Conservation (phyloP, 1,284 basidiomycete genomes). For the Austropuccinia psidii region DNA sequence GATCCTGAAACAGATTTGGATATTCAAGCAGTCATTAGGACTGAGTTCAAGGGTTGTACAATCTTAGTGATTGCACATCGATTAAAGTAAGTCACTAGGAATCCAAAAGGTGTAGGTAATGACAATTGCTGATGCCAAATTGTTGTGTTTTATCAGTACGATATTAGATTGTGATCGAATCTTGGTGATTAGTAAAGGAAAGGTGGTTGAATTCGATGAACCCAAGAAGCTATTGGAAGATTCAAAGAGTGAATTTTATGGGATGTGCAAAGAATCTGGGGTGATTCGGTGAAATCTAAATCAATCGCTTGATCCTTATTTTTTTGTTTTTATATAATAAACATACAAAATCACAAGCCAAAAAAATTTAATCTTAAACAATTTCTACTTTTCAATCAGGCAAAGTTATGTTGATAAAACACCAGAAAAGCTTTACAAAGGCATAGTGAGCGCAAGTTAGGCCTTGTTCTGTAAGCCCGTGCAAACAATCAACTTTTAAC, state of each 20-base stretch:
- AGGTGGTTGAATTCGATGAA: conserved; percentile 54
- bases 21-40: conserved; percentile 52
- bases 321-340: too few relatives aligned
- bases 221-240: conserved; percentile 57
- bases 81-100: conserved; percentile 43
- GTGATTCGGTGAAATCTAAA: too few relatives aligned
- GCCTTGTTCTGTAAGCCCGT: too few relatives aligned
- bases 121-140: neutral
- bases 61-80: conserved; percentile 51
- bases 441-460: too few relatives aligned
- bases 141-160: conserved; percentile 39
- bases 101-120: neutral
- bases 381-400: too few relatives aligned
- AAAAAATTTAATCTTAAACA: too few relatives aligned
- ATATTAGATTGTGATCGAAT: conserved; percentile 55
- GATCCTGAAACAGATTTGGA: conserved; percentile 51
- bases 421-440: too few relatives aligned
- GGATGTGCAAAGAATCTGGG: conserved; percentile 40
- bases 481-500: too few relatives aligned
- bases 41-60: conserved; percentile 50
- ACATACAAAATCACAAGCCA: too few relatives aligned
- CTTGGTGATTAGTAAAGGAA: conserved; percentile 53
- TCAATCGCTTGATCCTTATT: too few relatives aligned
- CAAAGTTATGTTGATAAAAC: too few relatives aligned
- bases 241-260: conserved; percentile 54